These are phyloP conservation scores for Candida pini DNA, from an alignment of 805 yeast species.

Conservation along the genomic window DNA sequence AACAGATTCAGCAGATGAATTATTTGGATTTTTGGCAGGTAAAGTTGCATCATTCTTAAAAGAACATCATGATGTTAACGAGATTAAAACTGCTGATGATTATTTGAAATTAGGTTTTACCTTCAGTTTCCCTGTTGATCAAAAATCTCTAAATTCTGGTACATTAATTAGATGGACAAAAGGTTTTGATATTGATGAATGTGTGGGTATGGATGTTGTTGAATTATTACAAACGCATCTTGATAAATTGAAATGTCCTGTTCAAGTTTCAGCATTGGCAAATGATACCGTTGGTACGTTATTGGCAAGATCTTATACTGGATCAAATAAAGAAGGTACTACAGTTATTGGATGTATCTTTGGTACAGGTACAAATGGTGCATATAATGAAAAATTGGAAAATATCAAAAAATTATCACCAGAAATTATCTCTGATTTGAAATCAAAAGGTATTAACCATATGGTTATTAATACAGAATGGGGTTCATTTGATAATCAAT, in stretches of 20 bases:
- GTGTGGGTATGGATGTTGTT: slow-evolving; percentile 81
- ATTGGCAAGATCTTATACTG: slow-evolving; percentile 77
- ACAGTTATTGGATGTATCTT: slow-evolving; percentile 87
- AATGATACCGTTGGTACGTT: slow-evolving; percentile 96
- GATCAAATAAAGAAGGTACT: slow-evolving; percentile 57
- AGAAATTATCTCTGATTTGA: slow-evolving; percentile 32
- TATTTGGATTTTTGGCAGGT: slow-evolving; percentile 71
- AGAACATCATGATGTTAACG: slow-evolving; percentile 49
- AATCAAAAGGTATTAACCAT: slow-evolving; percentile 43
- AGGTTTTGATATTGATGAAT: slow-evolving; percentile 83
- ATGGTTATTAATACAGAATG: slow-evolving; percentile 96
- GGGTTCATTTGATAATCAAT: slow-evolving; percentile 93
- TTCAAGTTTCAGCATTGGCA: slow-evolving; percentile 78
- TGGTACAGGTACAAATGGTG: slow-evolving; percentile 98
- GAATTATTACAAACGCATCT: slow-evolving; percentile 63
- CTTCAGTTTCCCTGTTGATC: slow-evolving; percentile 89
- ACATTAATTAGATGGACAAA: slow-evolving; percentile 92
- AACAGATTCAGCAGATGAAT: slow-evolving; percentile 59
- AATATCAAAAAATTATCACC: slow-evolving; percentile 71
- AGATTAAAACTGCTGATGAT: slow-evolving; percentile 13
- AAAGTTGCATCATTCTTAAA: slow-evolving; percentile 61
- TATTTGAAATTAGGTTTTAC: slow-evolving; percentile 82
- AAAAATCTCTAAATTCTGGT: slow-evolving; percentile 74
- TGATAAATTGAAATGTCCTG: slow-evolving; percentile 54
- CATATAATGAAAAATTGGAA: slow-evolving; percentile 74